Percentiles rank a stretch among this genome's conserved stretches.
phyloP scores from a whole-genome alignment of 768 basidiomycete species.

The Piloderma croceum region DNA sequence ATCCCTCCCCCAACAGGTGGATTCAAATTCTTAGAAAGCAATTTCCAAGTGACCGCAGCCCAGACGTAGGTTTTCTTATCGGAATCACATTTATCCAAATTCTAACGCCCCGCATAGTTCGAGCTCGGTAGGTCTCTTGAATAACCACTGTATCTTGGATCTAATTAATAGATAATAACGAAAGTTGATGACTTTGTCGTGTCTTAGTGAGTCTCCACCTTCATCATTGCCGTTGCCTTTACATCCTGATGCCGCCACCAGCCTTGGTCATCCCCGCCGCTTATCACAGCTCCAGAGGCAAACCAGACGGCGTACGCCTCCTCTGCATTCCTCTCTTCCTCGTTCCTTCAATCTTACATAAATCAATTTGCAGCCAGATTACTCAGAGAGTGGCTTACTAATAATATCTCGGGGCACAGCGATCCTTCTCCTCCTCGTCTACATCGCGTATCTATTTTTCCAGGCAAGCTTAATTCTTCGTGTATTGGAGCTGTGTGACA shows the following conservation, averaged over 20 bases:
- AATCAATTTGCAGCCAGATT: too few relatives aligned
- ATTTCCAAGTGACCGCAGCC: slow-evolving; percentile 79
- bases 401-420: slow-evolving; percentile 80
- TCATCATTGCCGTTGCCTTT: background rate
- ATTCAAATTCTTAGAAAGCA: slow-evolving; percentile 54
- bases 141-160: too few relatives aligned
- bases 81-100: slow-evolving; percentile 1
- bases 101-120: slow-evolving; percentile 20
- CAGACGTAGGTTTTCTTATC: slow-evolving; percentile 70
- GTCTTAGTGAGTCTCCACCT: slow-evolving; percentile 59
- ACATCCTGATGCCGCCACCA: slow-evolving; percentile 9
- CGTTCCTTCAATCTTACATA: too few relatives aligned
- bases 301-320: background rate
- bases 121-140: slow-evolving; percentile 31
- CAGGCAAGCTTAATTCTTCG: slow-evolving; percentile 51
- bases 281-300: slow-evolving; percentile 47
- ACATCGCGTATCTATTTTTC: slow-evolving; percentile 70
- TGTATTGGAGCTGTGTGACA: too few relatives aligned
- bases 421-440: slow-evolving; percentile 66
- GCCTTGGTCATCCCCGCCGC: slow-evolving; percentile 90
- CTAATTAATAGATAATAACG: slow-evolving; percentile 8
- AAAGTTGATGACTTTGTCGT: slow-evolving; percentile 79
- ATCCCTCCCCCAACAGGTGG: too few relatives aligned
- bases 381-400: slow-evolving; percentile 65
- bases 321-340: background rate